Base-by-base conservation (phyloP, 192 early-diverging fungal genomes). In the Backusella luteola region DNA sequence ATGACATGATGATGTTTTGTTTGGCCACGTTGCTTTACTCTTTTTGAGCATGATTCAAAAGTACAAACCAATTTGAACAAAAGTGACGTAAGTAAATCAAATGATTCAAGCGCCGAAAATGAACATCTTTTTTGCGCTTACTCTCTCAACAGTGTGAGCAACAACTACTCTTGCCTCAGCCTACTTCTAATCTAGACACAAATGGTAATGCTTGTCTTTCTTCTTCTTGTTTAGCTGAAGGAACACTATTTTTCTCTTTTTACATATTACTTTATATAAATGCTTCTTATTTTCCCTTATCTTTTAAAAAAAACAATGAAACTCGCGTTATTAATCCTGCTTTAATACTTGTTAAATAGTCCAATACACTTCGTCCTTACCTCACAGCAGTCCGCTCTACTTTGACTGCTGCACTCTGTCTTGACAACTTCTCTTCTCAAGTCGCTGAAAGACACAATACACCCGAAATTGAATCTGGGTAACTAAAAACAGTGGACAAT, bases 391-490 rank as follows among this genome's bases (percentile, higher is more conserved):
- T 98, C 11, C 94, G 96, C 49, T 91, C 95, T 39, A 96, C 96
- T 56, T 85, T 98, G 66, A 97, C 95, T 17, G 97, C 97, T 14
- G 95, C 96, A 1, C 84, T 99, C 79, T 99, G 97, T 75, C 85
- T 99, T 23, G 96, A 97, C 83, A 99, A 98, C 89, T 99, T 99
- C 86, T 91, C 95, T 23, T 99, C 97, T 38, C 96, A 99, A 80
- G 91, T 96, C 14, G 96, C 96, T 29, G 97, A 99, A 79, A 88
- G 97, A 76, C 97, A 99, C 90, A 99, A 99, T 82, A 96, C 96
- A 82, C 97, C 97, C 67, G 97, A 99, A 84, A 91, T 99, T 23
- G 97, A 99, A 82, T 95, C 94, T 12, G 84, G 88, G 94, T 94
- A 88, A 66, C 3, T n/a, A 56, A 21, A 2, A 56, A 21, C 0